Evolutionary conservation across 2,329 filamentous ascomycete species (phyloP).

Genomic region (Ceratocystis alfenasii): DNA sequence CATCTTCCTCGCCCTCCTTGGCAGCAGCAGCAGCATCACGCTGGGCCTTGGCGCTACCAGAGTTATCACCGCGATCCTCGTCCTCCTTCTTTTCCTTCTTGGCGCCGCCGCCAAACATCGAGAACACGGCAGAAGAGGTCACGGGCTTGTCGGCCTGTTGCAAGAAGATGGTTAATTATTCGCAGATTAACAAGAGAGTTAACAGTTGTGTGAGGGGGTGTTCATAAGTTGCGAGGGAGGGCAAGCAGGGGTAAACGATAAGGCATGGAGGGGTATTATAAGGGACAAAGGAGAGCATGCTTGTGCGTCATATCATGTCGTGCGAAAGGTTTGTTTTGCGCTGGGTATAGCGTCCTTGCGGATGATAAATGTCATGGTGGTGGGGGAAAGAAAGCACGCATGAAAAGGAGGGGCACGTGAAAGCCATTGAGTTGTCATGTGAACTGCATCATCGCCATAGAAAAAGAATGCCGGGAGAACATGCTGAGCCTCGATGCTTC

Average conservation of each 20-base stretch:
- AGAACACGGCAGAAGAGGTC: slow-evolving; percentile 64
- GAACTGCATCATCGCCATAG: no score
- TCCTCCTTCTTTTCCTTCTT: slow-evolving; percentile 94
- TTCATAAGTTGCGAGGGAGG: neutral
- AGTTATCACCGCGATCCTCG: slow-evolving; percentile 73
- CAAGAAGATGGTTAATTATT: neutral
- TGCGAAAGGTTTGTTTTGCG: neutral
- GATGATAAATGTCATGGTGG: neutral
- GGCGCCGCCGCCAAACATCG: slow-evolving; percentile 95
- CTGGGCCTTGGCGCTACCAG: slow-evolving; percentile 76
- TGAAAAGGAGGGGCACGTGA: neutral
- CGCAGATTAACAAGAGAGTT: neutral
- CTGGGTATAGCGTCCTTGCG: neutral
- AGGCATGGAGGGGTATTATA: slow-evolving; percentile 4
- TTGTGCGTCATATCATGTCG: slow-evolving; percentile 10
- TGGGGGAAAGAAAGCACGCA: neutral
- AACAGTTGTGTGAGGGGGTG: no score
- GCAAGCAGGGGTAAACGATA: neutral
- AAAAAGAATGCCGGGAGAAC: no score
- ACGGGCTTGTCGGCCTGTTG: slow-evolving; percentile 31
- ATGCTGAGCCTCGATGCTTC: no score
- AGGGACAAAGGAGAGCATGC: neutral
- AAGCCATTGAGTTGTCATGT: neutral
- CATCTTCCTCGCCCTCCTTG: slow-evolving; percentile 50
- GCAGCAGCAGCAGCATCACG: slow-evolving; percentile 47